Conservation (phyloP, 768 basidiomycete genomes). For the Agrocybe pediades region DNA sequence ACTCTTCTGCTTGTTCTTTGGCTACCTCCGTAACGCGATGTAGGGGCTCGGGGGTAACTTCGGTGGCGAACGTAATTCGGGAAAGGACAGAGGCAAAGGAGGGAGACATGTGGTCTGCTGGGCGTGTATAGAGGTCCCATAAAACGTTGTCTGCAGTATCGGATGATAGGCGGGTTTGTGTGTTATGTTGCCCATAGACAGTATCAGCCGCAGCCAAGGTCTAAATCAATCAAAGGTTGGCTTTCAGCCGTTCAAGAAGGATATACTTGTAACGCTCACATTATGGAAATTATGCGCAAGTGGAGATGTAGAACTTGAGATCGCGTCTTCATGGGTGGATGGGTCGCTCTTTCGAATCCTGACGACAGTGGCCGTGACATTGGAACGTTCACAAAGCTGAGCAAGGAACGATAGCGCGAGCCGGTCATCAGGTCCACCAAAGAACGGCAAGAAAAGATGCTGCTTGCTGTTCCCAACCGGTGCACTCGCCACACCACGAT, state of each 20-base stretch:
- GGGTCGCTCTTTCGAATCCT: conserved; percentile 51
- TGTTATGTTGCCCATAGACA: conserved; percentile 64
- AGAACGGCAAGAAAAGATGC: conserved; percentile 87
- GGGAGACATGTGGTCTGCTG: conserved; percentile 25
- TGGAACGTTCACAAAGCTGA: conserved; percentile 68
- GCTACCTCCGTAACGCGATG: conserved; percentile 53
- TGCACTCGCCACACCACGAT: conserved; percentile 52
- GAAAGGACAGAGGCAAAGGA: conserved; percentile 46
- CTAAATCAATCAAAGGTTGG: conserved; percentile 29
- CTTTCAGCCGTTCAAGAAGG: background rate
- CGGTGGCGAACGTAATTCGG: conserved; percentile 62
- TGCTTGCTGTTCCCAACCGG: conserved; percentile 33
- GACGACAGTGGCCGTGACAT: conserved; percentile 73
- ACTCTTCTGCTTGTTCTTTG: conserved; percentile 25
- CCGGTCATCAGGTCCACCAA: conserved; percentile 93
- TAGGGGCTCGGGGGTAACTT: conserved; percentile 55
- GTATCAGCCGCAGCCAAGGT: conserved; percentile 64
- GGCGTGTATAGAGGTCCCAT: conserved; percentile 66
- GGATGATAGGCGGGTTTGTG: conserved; percentile 70
- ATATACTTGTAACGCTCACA: conserved; percentile 25
- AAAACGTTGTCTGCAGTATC: conserved; percentile 80
- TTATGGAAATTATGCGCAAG: conserved; percentile 25
- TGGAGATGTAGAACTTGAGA: conserved; percentile 10
- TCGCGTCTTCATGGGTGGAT: conserved; percentile 22
- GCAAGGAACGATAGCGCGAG: conserved; percentile 79